Evolutionary conservation across 2,329 filamentous ascomycete species (phyloP).

Genomic region (Fusarium brevicatenulatum): DNA sequence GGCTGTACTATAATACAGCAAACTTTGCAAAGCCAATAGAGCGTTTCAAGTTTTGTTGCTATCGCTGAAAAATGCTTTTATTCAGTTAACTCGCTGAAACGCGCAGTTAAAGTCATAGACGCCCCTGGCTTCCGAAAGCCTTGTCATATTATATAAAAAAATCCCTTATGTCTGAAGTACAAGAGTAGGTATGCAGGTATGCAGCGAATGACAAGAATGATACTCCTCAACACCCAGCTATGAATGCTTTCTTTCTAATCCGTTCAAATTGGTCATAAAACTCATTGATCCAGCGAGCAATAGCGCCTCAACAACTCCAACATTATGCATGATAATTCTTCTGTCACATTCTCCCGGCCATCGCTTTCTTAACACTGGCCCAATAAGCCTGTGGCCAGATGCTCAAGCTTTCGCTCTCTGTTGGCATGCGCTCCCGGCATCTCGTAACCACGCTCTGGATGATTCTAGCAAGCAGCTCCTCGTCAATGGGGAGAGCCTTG

Average conservation of each 20-base stretch:
- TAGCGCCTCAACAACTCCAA: conserved; percentile 25
- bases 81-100: conserved; percentile 30
- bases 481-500: conserved; percentile 67
- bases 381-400: conserved; percentile 72
- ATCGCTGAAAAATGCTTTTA: conserved; percentile 37
- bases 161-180: conserved; percentile 26
- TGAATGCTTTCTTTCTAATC: conserved; percentile 41
- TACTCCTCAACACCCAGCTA: conserved; percentile 48
- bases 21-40: conserved; percentile 26
- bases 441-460: conserved; percentile 70
- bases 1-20: conserved; percentile 45
- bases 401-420: conserved; percentile 64
- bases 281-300: conserved; percentile 34
- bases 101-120: conserved; percentile 25
- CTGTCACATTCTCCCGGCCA: conserved; percentile 47
- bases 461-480: conserved; percentile 70
- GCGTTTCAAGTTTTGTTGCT: not conserved
- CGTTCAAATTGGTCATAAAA: conserved; percentile 39
- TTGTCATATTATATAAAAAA: conserved; percentile 24
- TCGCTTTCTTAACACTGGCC: conserved; percentile 66
- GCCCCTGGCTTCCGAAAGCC: conserved; percentile 31
- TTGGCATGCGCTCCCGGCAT: conserved; percentile 67
- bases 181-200: conserved; percentile 36
- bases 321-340: conserved; percentile 17
- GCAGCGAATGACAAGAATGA: conserved; percentile 43